Conservation (phyloP, 768 basidiomycete genomes). For the Calocybe indica region DNA sequence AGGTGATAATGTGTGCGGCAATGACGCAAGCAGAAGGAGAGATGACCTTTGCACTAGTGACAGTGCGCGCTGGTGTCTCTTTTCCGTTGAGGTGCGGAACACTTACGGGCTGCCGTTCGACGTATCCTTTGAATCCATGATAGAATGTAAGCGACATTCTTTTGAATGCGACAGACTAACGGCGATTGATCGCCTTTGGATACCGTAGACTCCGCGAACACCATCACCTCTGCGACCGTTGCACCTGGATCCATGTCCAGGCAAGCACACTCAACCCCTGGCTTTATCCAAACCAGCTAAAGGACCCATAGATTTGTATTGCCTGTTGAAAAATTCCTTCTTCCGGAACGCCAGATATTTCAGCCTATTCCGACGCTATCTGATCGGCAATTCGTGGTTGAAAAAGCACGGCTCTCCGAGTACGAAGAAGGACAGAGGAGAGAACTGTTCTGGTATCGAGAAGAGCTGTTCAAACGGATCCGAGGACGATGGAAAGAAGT, state of each 20-base stretch:
- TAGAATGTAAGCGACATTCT: conserved; percentile 44
- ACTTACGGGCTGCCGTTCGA: conserved; percentile 90
- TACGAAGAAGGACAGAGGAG: conserved; percentile 59
- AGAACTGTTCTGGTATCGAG: conserved; percentile 95
- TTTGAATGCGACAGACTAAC: background rate
- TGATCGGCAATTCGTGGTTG: conserved; percentile 87
- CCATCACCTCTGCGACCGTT: conserved; percentile 45
- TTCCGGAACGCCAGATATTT: conserved; percentile 53
- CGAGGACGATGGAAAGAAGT: conserved; percentile 86
- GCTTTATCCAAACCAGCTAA: conserved; percentile 1
- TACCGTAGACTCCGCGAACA: no score
- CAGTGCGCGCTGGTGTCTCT: conserved; percentile 73
- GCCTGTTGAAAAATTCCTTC: conserved; percentile 63
- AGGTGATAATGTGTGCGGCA: conserved; percentile 13
- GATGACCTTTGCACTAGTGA: conserved; percentile 36
- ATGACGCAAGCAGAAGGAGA: conserved; percentile 15
- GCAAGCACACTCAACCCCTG: conserved; percentile 30
- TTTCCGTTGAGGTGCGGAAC: conserved; percentile 88
- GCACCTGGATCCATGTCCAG: conserved; percentile 84
- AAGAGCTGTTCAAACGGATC: conserved; percentile 70
- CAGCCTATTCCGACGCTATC: conserved; percentile 79
- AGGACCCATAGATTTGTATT: conserved; percentile 46
- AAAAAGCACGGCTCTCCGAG: conserved; percentile 57
- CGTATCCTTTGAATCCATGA: conserved; percentile 64
- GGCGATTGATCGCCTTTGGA: no score